Evolutionary conservation across 805 yeast genomes (phyloP), one percentile per base, ranked within the genome.

Genomic region (Osmozyma mogii): DNA sequence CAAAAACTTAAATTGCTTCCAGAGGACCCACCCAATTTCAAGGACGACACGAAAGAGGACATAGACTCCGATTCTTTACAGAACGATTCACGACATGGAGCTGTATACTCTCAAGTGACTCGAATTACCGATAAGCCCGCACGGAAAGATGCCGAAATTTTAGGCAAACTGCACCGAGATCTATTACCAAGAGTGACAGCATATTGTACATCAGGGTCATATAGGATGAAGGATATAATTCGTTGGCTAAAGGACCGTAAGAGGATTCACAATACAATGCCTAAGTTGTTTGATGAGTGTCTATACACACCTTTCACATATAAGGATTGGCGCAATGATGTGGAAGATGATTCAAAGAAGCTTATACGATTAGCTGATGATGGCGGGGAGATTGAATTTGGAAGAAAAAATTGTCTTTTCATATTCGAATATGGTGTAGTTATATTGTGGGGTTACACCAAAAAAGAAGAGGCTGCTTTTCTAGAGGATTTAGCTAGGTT

Each of bases 341-440:
- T 32, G 7, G 72, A 71, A 16, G 70, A 65, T 28, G 64, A 61
- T 30, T 44, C 49, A 17, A 45, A 50, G 13, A 44, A 36, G 40
- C 55, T 76, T 8, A 82, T 82, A 6, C 57, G 94, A 38, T 57
- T 89, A 22, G 95, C 85, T 36, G 95, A 84, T 45, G 95, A 88
- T 52, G 97, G 97, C 34, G 96, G 96, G 18, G 95, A 87, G 42
- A 84, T 89, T 29, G 89, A 85, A 44, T 78, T 89, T 27, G 85
- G 88, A 30, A 80, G 78, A 44, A 69, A 73, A 35, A 78, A 78
- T 7, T 97, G 88, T 50, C 65, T 87, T 6, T 92, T 88, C 49
- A 64, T 92, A 6, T 92, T 92, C 60, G 96, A 88, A 47, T 92
- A 92, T 54, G 98, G 98, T 13, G 98, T 92, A n/a, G 77, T 85